Evolutionary conservation across 106 monocot species (phyloP).

Genomic region (Triglochin maritima): DNA sequence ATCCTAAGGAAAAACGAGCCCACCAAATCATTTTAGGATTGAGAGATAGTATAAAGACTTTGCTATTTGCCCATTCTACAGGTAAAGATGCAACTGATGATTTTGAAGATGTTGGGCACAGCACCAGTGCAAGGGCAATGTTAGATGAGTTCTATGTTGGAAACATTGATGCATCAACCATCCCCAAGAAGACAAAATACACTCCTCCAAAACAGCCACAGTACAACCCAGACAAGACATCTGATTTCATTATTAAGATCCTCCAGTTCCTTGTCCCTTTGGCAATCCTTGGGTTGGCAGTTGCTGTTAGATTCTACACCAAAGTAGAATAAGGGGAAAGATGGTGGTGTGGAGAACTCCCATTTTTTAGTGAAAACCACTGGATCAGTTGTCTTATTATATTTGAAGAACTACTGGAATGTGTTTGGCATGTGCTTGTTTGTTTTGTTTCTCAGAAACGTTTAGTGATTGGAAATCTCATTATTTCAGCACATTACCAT

Average conservation of each 20-base stretch:
- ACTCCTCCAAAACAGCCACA: conserved; percentile 51
- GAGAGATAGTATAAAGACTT: no score
- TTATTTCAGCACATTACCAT: no score
- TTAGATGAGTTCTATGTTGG: conserved; percentile 64
- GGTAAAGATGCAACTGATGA: conserved; percentile 74
- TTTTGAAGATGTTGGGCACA: conserved; percentile 80
- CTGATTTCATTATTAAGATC: conserved; percentile 52
- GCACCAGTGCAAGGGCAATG: conserved; percentile 54
- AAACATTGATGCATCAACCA: conserved; percentile 46
- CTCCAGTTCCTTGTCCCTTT: conserved; percentile 75
- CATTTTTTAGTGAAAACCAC: background rate
- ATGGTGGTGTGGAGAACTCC: background rate
- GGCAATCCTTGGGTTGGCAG: conserved; percentile 56
- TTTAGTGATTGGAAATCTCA: no score
- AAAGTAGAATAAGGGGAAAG: conserved; percentile 20
- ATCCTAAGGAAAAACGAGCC: no score
- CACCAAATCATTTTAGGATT: no score
- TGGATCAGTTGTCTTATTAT: background rate
- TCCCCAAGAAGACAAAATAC: conserved; percentile 40
- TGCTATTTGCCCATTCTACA: conserved; percentile 1
- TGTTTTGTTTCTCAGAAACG: no score
- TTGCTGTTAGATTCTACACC: conserved; percentile 59
- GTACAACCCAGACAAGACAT: conserved; percentile 67
- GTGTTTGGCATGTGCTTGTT: no score
- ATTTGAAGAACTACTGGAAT: no score